Evolutionary conservation across 2,329 filamentous ascomycete genomes (phyloP).

Genomic region (Aspergillus hiratsukae): DNA sequence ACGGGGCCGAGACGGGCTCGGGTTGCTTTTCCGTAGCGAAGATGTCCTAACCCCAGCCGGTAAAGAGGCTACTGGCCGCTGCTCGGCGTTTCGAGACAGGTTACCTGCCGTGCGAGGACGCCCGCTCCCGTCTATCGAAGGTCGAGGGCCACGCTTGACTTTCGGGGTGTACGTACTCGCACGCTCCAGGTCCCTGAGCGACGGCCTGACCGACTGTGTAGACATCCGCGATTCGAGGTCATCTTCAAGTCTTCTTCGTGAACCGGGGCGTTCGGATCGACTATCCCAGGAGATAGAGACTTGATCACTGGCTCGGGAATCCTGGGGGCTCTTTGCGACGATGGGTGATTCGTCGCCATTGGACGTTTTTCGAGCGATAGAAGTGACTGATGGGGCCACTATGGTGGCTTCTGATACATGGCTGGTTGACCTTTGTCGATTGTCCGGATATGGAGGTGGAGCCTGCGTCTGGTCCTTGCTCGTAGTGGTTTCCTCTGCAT

Average conservation of each 20-base stretch:
- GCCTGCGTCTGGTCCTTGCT: constrained; percentile 47
- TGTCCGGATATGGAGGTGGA: constrained; percentile 15
- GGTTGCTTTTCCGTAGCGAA: constrained; percentile 47
- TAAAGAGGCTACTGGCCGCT: constrained; percentile 71
- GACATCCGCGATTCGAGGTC: constrained; percentile 37
- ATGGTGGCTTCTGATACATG: constrained; percentile 33
- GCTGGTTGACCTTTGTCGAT: constrained; percentile 24
- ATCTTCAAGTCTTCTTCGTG: constrained; percentile 22
- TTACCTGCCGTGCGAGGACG: constrained; percentile 57
- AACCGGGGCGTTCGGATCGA: constrained; percentile 20
- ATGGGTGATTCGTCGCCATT: constrained; percentile 17
- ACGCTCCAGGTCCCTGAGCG: constrained; percentile 41
- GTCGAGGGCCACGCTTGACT: constrained; percentile 82
- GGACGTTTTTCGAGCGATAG: constrained; percentile 11
- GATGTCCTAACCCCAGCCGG: constrained; percentile 74
- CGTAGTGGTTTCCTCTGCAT: constrained; percentile 72
- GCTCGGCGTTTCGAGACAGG: constrained; percentile 42
- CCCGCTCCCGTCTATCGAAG: constrained; percentile 61
- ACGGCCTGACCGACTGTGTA: constrained; percentile 41
- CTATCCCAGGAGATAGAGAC: constrained; percentile 9
- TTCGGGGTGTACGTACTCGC: constrained; percentile 51
- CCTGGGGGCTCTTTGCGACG: constrained; percentile 6
- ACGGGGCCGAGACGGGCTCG: constrained; percentile 36
- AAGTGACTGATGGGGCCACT: constrained; percentile 23
- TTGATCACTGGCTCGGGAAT: constrained; percentile 6